phyloP scores from a whole-genome alignment of 75 land plant species.

The Ceratopteris richardii region DNA sequence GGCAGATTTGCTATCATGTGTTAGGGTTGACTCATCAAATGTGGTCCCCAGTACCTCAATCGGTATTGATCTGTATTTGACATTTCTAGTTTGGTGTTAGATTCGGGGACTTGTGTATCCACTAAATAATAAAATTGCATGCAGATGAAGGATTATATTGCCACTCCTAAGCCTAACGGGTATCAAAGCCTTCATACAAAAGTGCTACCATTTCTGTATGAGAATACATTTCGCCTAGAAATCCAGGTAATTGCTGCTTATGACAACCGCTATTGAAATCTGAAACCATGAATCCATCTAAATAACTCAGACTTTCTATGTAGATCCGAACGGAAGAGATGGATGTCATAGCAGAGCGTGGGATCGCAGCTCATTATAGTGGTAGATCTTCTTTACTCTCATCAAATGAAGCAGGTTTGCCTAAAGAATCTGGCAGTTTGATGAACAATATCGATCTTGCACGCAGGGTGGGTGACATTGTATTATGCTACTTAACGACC shows the following conservation, averaged over 20 bases:
- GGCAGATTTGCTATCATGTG: slow-evolving; percentile 90
- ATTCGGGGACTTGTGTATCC: too few species aligned
- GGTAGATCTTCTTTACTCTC: slow-evolving; percentile 23
- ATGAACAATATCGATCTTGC: slow-evolving; percentile 71
- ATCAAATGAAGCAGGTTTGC: not conserved
- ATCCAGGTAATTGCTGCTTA: slow-evolving; percentile 53
- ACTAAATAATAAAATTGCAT: not conserved
- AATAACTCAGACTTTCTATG: too few species aligned
- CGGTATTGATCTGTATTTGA: slow-evolving; percentile 27
- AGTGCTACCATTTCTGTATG: slow-evolving; percentile 90
- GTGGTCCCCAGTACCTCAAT: slow-evolving; percentile 94
- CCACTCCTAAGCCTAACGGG: slow-evolving; percentile 97
- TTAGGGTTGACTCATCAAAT: slow-evolving; percentile 95
- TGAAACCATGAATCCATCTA: too few species aligned
- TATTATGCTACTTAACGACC: not conserved
- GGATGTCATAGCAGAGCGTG: slow-evolving; percentile 86
- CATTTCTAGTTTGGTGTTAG: too few species aligned
- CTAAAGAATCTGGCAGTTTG: not conserved
- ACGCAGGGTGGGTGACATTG: slow-evolving; percentile 58
- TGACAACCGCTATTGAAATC: too few species aligned
- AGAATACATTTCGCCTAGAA: slow-evolving; percentile 84
- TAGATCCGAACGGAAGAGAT: slow-evolving; percentile 75
- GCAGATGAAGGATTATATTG: slow-evolving; percentile 98
- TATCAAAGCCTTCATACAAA: slow-evolving; percentile 95
- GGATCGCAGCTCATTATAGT: slow-evolving; percentile 94